These are phyloP conservation scores for Carex kokanica DNA, from an alignment of 176 grass and related monocot genomes.

Conservation along the genomic window DNA sequence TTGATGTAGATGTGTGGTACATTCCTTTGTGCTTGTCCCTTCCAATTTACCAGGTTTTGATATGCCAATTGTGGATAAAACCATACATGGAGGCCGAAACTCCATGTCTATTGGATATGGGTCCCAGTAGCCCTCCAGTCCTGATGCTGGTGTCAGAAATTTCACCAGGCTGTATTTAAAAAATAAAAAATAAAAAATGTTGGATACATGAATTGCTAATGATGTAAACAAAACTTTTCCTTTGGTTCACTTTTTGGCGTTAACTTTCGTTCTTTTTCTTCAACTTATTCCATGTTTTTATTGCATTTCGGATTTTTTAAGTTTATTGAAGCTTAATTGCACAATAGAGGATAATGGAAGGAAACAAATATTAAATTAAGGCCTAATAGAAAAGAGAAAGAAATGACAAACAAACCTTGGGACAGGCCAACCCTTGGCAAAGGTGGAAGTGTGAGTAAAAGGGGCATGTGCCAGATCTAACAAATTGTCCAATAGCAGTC, in stretches of 20 bases:
- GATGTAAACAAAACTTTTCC: neutral
- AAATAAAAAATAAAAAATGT: neutral
- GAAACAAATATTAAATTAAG: neutral
- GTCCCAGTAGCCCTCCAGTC: constrained; percentile 93
- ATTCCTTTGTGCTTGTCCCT: constrained; percentile 70
- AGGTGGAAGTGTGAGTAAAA: constrained; percentile 93
- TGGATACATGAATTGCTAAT: neutral
- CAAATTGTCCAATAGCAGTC: constrained; percentile 93
- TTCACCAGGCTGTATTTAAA: constrained; percentile 64
- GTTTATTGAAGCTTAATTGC: constrained; percentile 1
- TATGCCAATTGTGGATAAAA: constrained; percentile 89
- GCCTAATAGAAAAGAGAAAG: neutral
- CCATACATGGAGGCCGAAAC: constrained; percentile 89
- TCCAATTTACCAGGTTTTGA: constrained; percentile 91
- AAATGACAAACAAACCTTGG: constrained; percentile 53
- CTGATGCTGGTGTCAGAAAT: constrained; percentile 86
- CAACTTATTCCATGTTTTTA: neutral
- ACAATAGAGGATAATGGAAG: neutral
- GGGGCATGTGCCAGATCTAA: constrained; percentile 97
- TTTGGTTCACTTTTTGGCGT: neutral
- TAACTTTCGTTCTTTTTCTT: neutral
- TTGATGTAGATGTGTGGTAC: constrained; percentile 85
- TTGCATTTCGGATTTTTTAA: neutral
- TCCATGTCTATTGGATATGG: constrained; percentile 99
- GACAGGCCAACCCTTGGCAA: constrained; percentile 97